Conservation (phyloP, 2,329 filamentous ascomycete genomes). For the Trichoderma koningiopsis region DNA sequence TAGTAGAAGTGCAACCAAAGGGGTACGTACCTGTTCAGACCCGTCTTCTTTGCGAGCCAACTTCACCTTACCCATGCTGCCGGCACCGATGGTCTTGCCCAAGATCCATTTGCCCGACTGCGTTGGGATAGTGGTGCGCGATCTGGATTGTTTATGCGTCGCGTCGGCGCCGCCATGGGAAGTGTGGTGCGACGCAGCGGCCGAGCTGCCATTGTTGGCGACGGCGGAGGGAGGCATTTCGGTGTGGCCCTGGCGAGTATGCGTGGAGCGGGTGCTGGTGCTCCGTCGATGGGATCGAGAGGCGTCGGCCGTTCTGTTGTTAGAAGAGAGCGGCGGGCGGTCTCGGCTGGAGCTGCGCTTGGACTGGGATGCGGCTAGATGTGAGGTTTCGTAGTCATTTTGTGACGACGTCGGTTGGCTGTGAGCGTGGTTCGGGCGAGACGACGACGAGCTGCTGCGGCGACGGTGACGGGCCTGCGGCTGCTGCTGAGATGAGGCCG, state of each 20-base stretch:
- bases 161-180: slow-evolving; percentile 43
- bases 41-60: slow-evolving; percentile 87
- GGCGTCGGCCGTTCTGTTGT: slow-evolving; percentile 49
- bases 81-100: slow-evolving; percentile 94
- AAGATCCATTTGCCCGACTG: slow-evolving; percentile 91
- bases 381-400: slow-evolving; percentile 73
- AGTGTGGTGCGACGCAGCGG: slow-evolving; percentile 51
- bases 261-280: slow-evolving; percentile 55
- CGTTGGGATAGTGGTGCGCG: slow-evolving; percentile 82
- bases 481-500: slow-evolving; percentile 31
- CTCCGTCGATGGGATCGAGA: slow-evolving; percentile 47
- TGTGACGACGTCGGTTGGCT: slow-evolving; percentile 48
- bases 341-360: slow-evolving; percentile 69
- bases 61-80: slow-evolving; percentile 99
- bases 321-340: slow-evolving; percentile 44
- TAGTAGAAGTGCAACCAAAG: neutral
- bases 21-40: slow-evolving; percentile 74
- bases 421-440: slow-evolving; percentile 40
- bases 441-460: slow-evolving; percentile 45
- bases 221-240: slow-evolving; percentile 56
- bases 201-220: slow-evolving; percentile 56
- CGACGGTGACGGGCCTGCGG: slow-evolving; percentile 41
- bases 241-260: slow-evolving; percentile 40
- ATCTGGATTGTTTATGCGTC: slow-evolving; percentile 53
- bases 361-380: slow-evolving; percentile 61